Base-by-base conservation (phyloP, 179 eudicot species). In the Nepenthes alata region DNA sequence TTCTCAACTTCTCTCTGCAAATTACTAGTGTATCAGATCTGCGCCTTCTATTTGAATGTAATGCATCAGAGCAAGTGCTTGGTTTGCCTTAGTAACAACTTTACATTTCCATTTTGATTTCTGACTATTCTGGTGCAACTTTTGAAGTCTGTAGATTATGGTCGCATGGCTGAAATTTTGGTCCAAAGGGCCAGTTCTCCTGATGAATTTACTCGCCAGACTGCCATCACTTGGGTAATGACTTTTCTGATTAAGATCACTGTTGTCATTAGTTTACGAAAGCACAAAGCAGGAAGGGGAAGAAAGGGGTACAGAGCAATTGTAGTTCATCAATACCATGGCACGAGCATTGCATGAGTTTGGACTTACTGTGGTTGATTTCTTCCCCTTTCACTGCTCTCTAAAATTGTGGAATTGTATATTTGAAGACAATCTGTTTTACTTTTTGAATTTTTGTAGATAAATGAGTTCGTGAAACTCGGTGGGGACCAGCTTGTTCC, bases 151-250 rank as follows among this genome's bases (percentile, higher is more conserved):
- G 98, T 93, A 86, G 98, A 93, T 78, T 93, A 89, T 81, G 98
- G 98, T 67, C 93, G 98, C 77, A 89, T 93, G 97, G 97, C 97
- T 70, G 94, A 93, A 82, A 93, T 93, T 70, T 77, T 93, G 73
- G 95, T 93, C 48, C 91, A 89, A 65, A 85, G 98, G 80, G 99
- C 99, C 47, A 78, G 80, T 72, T 84, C 98, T 47, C 68, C 74
- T 41, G 98, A 93, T 81, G 98, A 78, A 75, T 93, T 89, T 72
- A 93, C 98, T 60, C 83, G 96, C 55, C 83, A 80, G 79, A 93
- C 97, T 71, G 90, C 99, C 54, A 87, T 90, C 64, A 93, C 98
- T 13, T 91, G 98, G 98, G 98, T 91, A 86, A 68, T 84, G 61
- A 56, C 35, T n/a, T 50, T 25, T 41, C 8, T 37, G 53, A n/a